Evolutionary conservation across 2,329 filamentous ascomycete species (phyloP).

Genomic region (Fusarium sp.): DNA sequence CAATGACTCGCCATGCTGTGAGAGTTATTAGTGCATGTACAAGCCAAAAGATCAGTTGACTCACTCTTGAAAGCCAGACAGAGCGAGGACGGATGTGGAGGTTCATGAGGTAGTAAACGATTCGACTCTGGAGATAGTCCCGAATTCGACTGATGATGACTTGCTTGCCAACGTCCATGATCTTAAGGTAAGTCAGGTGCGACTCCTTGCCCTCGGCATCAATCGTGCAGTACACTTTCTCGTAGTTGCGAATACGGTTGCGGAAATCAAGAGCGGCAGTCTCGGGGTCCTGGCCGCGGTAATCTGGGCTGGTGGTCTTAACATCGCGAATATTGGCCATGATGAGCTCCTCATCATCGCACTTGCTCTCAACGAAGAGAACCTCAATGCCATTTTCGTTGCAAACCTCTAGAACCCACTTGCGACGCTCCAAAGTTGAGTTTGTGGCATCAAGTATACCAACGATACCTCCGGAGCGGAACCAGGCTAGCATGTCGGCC

Average conservation of each 20-base stretch:
- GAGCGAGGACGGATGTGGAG: conserved; percentile 96
- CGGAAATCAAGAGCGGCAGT: conserved; percentile 90
- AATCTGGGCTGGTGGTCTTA: conserved; percentile 96
- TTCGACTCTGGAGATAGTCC: conserved; percentile 94
- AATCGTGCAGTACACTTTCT: conserved; percentile 95
- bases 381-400: conserved; percentile 83
- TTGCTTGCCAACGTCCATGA: conserved; percentile 94
- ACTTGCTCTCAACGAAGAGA: conserved; percentile 96
- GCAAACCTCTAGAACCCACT: conserved; percentile 90
- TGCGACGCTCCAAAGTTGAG: conserved; percentile 87
- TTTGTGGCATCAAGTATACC: conserved; percentile 98
- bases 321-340: conserved; percentile 99
- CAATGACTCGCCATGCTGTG: conserved; percentile 90
- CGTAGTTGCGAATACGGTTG: conserved; percentile 94
- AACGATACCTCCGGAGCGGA: conserved; percentile 82
- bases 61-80: conserved; percentile 93
- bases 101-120: conserved; percentile 99
- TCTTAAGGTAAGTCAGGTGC: conserved; percentile 93
- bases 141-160: conserved; percentile 98
- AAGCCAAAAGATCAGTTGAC: conserved; percentile 49
- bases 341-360: conserved; percentile 94
- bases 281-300: conserved; percentile 93
- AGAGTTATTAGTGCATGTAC: conserved; percentile 14
- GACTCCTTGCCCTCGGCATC: conserved; percentile 83
- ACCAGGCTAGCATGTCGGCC: conserved; percentile 94